Conservation (phyloP, 805 yeast species). For the Cyberlindnera mrakii region DNA sequence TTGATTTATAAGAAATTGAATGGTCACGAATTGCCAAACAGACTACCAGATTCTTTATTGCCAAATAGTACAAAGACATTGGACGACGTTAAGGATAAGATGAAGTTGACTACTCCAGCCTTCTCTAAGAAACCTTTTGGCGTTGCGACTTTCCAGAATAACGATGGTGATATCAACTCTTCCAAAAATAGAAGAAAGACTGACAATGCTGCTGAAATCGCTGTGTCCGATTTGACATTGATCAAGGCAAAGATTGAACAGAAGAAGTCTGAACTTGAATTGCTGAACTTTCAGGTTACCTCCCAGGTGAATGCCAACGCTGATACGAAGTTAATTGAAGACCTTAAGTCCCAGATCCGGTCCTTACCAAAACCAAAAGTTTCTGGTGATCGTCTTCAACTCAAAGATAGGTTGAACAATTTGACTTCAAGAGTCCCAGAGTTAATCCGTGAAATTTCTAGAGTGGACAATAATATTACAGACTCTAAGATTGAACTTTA, state of each 20-base stretch:
- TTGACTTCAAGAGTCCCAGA: constrained; percentile 69
- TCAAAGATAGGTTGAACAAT: constrained; percentile 51
- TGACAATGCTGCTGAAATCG: constrained; percentile 21
- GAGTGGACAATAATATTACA: constrained; percentile 64
- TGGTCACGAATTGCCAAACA: constrained; percentile 77
- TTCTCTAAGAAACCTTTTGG: constrained; percentile 17
- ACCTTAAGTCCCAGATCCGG: constrained; percentile 54
- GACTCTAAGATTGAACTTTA: constrained; percentile 58
- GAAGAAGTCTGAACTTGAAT: constrained; percentile 63
- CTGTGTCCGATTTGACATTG: constrained; percentile 31
- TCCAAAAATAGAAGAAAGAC: constrained; percentile 55
- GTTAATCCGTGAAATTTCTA: constrained; percentile 55
- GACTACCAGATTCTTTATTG: constrained; percentile 80
- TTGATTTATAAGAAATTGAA: constrained; percentile 84
- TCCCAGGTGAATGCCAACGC: constrained; percentile 25
- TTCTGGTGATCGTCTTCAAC: constrained; percentile 32
- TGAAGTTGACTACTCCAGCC: constrained; percentile 20
- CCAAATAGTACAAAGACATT: constrained; percentile 81
- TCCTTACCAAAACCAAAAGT: constrained; percentile 34
- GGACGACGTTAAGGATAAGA: constrained; percentile 60
- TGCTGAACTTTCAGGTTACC: constrained; percentile 47
- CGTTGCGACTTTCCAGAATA: constrained; percentile 60
- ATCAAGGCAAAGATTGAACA: constrained; percentile 65
- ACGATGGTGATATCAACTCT: constrained; percentile 55
- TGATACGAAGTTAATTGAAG: constrained; percentile 52